Evolutionary conservation across 257 asterid species (phyloP), one percentile per base, ranked within the genome.

Genomic region (Scutellaria baicalensis): DNA sequence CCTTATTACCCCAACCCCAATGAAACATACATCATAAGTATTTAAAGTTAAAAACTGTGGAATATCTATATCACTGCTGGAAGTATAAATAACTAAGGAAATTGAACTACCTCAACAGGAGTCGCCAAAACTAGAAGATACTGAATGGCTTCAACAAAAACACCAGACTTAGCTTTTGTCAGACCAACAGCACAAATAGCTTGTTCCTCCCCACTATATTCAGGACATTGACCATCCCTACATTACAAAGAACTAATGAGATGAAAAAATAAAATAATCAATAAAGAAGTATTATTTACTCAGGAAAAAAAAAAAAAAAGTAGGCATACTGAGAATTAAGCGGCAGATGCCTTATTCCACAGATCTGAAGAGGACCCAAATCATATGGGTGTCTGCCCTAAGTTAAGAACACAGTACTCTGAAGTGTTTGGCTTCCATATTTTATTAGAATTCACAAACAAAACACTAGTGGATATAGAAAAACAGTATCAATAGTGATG

Each of bases 211-310:
- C 84, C 96, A 62, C 84, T 88, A 81, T 79, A 94, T 82, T 94
- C 97, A 59, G 93, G 86, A 73, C 99, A 94, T 52, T 86, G 96
- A 33, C 97, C 97, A 81, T 91, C 97, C 90, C 97, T 91, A 67
- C 76, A 66, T 66, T 48, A 78, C 42, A 81, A 66, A 70, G 23
- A 60, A 74, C 50, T 21, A 70, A 54, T 42, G 43, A 56, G 54
- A 67, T 40, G 18, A 70, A 72, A 49, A 23, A 21, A 44, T 16
- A 64, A 73, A 72, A 49, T 35, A 21, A 44, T 16, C 60, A 73
- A 48, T n/a, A 66, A 59, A 72, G 45, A 6, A 68, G 43, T 20
- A 44, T 11, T 23, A 8, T 52, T 64, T 64, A 47, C 63, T 33
- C 50, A 31, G 20, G 45, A 23, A 38, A 64, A 27, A 58, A 50